A percentile compares a stretch with the other conserved stretches of the same genome.
Conservation (phyloP, 129 eudicot species). For the Artemisia tridentata region DNA sequence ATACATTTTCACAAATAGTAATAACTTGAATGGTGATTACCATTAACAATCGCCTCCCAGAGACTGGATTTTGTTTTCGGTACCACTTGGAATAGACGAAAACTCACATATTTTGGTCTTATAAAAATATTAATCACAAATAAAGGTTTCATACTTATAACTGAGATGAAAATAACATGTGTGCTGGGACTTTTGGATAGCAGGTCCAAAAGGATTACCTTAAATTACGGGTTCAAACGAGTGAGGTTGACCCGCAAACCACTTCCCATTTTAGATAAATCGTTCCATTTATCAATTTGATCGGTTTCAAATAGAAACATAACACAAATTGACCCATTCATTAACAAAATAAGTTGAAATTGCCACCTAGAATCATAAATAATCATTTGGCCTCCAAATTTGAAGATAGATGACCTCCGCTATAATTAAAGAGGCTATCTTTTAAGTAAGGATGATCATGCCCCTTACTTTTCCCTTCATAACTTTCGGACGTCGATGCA, state of each 20-base stretch:
- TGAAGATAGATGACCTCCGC: constrained; percentile 37
- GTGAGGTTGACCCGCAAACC: not conserved
- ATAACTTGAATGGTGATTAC: no score
- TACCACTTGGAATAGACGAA: no score
- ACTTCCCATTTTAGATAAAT: not conserved
- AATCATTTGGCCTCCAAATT: constrained; percentile 28
- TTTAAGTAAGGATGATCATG: constrained; percentile 40
- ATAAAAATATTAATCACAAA: no score
- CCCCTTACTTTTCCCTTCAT: constrained; percentile 36
- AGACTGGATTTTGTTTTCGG: no score
- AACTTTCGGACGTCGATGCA: constrained; percentile 42
- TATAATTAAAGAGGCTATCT: constrained; percentile 42
- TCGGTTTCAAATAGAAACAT: not conserved
- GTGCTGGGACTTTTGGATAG: no score
- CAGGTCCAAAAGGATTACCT: no score
- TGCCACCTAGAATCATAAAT: not conserved
- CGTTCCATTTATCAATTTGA: not conserved
- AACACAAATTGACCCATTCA: not conserved
- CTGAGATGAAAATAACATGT: no score
- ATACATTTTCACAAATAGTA: no score
- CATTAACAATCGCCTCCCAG: no score
- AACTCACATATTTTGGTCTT: no score
- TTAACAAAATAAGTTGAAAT: not conserved
- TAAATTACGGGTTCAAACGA: no score
- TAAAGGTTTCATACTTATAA: no score